Conservation (phyloP, 768 basidiomycete species). For the Mrakia blollopis region DNA sequence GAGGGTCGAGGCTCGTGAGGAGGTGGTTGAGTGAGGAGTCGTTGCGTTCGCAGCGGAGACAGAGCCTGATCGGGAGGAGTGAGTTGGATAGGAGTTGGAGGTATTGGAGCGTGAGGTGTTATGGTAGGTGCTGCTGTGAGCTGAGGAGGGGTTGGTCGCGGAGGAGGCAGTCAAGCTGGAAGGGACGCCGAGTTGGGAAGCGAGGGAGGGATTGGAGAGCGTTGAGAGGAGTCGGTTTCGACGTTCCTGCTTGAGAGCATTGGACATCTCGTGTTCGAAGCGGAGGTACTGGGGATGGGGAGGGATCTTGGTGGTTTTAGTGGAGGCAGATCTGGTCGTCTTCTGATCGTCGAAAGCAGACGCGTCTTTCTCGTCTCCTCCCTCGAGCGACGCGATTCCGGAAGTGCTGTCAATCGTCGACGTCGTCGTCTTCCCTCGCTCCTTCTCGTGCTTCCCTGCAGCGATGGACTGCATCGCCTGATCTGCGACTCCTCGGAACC, state of each 20-base stretch:
- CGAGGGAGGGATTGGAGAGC: background rate
- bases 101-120: background rate
- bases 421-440: constrained; percentile 1
- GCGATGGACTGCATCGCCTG: constrained; percentile 2
- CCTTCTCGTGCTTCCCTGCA: background rate
- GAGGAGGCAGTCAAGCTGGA: background rate
- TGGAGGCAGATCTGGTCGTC: background rate
- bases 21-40: background rate
- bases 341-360: background rate
- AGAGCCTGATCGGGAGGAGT: background rate
- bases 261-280: background rate
- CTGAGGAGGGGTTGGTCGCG: too few relatives aligned
- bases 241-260: background rate
- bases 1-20: background rate
- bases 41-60: background rate
- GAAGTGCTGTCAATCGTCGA: too few relatives aligned
- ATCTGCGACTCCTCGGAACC: background rate
- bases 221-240: background rate
- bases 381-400: background rate
- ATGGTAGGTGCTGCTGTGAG: background rate
- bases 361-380: background rate
- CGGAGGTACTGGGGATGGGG: constrained; percentile 1
- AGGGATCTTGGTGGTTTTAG: background rate
- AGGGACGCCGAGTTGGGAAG: constrained; percentile 1
- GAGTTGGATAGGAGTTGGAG: background rate